phyloP scores from a whole-genome alignment of 306 rosid genomes.

The Acacia acuminata region DNA sequence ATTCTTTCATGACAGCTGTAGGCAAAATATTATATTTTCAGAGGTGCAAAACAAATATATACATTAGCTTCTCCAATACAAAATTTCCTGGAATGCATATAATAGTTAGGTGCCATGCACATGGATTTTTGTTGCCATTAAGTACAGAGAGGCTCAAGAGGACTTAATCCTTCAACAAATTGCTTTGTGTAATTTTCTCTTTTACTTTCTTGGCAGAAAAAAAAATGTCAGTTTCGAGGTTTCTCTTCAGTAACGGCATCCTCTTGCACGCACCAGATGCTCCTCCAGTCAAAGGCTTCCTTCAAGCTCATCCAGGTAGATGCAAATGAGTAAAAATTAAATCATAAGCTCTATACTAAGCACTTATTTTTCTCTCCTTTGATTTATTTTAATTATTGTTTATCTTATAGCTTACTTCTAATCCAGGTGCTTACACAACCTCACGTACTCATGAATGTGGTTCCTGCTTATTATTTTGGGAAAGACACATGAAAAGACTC shows the following conservation, averaged over 20 bases:
- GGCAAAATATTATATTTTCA: not conserved
- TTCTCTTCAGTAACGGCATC: constrained; percentile 66
- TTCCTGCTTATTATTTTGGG: constrained; percentile 76
- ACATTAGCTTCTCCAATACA: not conserved
- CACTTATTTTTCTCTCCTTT: not conserved
- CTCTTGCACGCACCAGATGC: constrained; percentile 45
- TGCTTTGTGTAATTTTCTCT: constrained; percentile 24
- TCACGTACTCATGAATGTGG: constrained; percentile 77
- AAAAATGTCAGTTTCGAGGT: constrained; percentile 47
- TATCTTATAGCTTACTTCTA: not conserved
- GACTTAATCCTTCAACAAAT: not conserved
- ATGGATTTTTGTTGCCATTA: constrained; percentile 9
- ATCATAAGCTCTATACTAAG: not conserved
- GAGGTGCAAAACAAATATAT: not conserved
- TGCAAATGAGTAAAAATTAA: not conserved
- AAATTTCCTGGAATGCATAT: constrained; percentile 12
- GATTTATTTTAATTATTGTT: constrained; percentile 20
- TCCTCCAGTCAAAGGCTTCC: constrained; percentile 62
- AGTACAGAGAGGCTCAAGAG: not conserved
- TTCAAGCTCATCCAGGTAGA: constrained; percentile 73
- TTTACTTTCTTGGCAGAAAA: constrained; percentile 10
- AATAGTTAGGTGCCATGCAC: constrained; percentile 17
- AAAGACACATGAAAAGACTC: constrained; percentile 75
- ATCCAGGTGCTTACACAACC: constrained; percentile 88
- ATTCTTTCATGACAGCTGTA: not conserved